A percentile compares a stretch with the other conserved stretches of the same genome.
Conservation (phyloP, 2,329 filamentous ascomycete species). For the Rhynchosporium secalis region DNA sequence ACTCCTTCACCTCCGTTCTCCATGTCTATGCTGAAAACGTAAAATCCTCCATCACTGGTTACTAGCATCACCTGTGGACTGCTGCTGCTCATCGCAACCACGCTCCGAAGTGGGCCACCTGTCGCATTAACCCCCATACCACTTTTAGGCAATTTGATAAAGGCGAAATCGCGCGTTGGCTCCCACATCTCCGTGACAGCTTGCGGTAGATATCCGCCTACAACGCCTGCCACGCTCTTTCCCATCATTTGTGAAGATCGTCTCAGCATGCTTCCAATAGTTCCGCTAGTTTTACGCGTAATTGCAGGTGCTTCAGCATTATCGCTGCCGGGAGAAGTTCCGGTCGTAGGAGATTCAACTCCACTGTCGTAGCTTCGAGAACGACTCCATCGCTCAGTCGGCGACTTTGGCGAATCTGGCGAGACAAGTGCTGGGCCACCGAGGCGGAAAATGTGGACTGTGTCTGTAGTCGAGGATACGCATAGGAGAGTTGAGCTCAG, state of each 20-base stretch:
- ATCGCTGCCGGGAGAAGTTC: constrained; percentile 37
- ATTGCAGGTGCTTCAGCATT: constrained; percentile 33
- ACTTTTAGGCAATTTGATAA: constrained; percentile 83
- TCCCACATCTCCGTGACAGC: constrained; percentile 99
- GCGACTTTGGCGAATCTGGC: constrained; percentile 39
- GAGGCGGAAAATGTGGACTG: constrained; percentile 93
- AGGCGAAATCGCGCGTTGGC: constrained; percentile 90
- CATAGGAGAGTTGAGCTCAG: constrained; percentile 88
- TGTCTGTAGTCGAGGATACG: constrained; percentile 94
- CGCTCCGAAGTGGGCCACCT: constrained; percentile 70
- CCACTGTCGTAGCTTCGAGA: constrained; percentile 56
- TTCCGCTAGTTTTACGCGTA: constrained; percentile 63
- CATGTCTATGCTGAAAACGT: constrained; percentile 93
- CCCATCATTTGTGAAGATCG: constrained; percentile 93
- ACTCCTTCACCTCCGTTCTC: constrained; percentile 92
- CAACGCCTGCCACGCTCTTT: constrained; percentile 81
- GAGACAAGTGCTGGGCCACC: constrained; percentile 46
- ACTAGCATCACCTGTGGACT: constrained; percentile 98
- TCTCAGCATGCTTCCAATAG: constrained; percentile 86
- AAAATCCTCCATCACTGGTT: constrained; percentile 92
- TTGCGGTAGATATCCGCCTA: constrained; percentile 88
- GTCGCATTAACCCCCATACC: constrained; percentile 39
- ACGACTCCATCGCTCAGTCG: constrained; percentile 33
- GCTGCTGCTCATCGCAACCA: constrained; percentile 96
- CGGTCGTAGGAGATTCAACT: constrained; percentile 49